A percentile compares a stretch with the other conserved stretches of the same genome.
Conservation (phyloP, 331 rosid species). For the Malus hybrid region DNA sequence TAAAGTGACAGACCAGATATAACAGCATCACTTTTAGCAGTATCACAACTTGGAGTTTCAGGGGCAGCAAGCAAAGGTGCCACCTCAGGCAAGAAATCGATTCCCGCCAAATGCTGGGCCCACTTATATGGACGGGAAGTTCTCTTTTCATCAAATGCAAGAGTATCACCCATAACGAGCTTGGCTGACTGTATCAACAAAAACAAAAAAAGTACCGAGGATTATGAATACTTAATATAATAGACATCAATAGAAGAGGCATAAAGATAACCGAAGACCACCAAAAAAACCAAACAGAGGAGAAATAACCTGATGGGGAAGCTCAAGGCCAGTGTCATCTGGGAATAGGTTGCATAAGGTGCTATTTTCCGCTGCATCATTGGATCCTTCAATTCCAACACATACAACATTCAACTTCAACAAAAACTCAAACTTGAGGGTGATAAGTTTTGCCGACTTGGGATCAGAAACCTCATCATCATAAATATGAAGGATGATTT, state of each 20-base stretch:
- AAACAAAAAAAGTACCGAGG: slow-evolving; percentile 9
- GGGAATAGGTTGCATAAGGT: slow-evolving; percentile 92
- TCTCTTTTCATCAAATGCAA: slow-evolving; percentile 51
- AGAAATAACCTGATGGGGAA: slow-evolving; percentile 76
- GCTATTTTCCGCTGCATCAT: slow-evolving; percentile 56
- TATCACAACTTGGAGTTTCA: slow-evolving; percentile 42
- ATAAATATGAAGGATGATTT: slow-evolving; percentile 57
- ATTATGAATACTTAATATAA: slow-evolving; percentile 1
- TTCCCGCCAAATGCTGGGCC: slow-evolving; percentile 96
- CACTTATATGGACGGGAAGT: slow-evolving; percentile 87
- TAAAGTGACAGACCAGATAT: slow-evolving; percentile 71
- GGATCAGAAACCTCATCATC: slow-evolving; percentile 63
- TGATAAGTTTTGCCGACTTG: slow-evolving; percentile 54
- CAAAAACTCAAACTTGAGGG: slow-evolving; percentile 75
- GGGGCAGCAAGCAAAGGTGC: slow-evolving; percentile 52
- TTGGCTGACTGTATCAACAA: slow-evolving; percentile 71
- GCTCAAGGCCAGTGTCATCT: slow-evolving; percentile 85
- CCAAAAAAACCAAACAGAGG: not conserved
- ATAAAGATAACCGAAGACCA: slow-evolving; percentile 1
- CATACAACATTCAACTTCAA: slow-evolving; percentile 77
- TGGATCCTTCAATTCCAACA: slow-evolving; percentile 83
- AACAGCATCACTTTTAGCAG: slow-evolving; percentile 44
- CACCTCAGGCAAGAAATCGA: slow-evolving; percentile 87
- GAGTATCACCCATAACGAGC: slow-evolving; percentile 50
- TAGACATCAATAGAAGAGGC: not conserved